Conservation (phyloP, 805 yeast species). For the Pachysolen tannophilus region DNA sequence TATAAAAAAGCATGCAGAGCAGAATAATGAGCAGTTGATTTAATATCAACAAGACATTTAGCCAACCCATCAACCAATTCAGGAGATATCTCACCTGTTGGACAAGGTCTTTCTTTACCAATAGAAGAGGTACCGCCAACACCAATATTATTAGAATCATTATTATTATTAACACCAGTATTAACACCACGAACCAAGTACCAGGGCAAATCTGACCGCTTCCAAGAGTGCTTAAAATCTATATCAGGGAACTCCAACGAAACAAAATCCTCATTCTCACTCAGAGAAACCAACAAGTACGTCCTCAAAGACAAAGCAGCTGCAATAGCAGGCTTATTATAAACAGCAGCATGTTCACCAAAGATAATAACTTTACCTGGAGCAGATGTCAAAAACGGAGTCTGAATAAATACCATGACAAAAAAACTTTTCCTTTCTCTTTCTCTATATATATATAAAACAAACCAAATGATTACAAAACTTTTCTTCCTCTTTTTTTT, state of each 20-base stretch:
- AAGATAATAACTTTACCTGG: constrained; percentile 95
- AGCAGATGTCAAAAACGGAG: constrained; percentile 76
- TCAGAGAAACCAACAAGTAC: constrained; percentile 57
- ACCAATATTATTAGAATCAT: too few species aligned
- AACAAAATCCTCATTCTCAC: constrained; percentile 32
- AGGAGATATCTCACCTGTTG: constrained; percentile 50
- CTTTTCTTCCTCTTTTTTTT: too few species aligned
- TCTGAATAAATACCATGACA: neutral
- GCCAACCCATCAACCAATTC: constrained; percentile 45
- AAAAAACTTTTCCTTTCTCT: too few species aligned
- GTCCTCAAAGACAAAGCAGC: constrained; percentile 88
- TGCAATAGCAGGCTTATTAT: constrained; percentile 90
- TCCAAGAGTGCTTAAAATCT: constrained; percentile 58
- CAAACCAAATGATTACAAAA: too few species aligned
- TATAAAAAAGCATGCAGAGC: constrained; percentile 84
- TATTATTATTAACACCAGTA: too few species aligned
- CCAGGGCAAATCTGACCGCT: constrained; percentile 55
- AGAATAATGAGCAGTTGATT: constrained; percentile 54
- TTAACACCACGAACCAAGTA: constrained; percentile 21
- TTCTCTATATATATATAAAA: too few species aligned
- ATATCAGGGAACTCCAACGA: constrained; percentile 82
- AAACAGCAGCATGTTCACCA: constrained; percentile 97
- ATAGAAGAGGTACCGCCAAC: neutral
- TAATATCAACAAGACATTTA: constrained; percentile 33
- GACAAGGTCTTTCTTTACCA: constrained; percentile 17